Evolutionary conservation across 352 stramenopile genomes (phyloP), one percentile per base, ranked within the genome.

Genomic region (Pythium rhizo-oryzae): DNA sequence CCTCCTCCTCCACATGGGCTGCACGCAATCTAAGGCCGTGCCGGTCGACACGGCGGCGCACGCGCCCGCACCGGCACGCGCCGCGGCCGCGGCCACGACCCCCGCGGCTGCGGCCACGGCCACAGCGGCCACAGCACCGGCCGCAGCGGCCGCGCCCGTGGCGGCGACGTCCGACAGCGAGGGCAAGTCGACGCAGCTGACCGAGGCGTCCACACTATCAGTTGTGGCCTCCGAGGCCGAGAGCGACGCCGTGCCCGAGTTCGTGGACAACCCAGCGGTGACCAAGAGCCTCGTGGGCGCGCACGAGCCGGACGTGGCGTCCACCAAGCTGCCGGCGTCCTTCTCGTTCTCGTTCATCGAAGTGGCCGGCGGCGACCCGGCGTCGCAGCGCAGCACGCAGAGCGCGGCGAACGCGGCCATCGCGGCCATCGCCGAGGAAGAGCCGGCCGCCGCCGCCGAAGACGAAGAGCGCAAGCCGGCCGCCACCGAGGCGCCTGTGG

Each of bases 341-440:
- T 91, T 91, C 60, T 85, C 80, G 12, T 91, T 91, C 69, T 91
- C 82, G 39, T 91, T 89, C 66, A 91, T 91, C 58, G 79, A 91
- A 60, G 75, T 84, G 8, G 58, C 47, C 15, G 84, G 65, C n/a
- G 46, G 65, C 41, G 58, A 71, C 30, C 58, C 57, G 24, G 7
- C 37, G 11, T 64, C 46, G 37, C 44, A 60, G 64, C 33, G 44
- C 47, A 67, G 28, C 49, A 59, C 46, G 19, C 23, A 65, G 21
- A 67, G 51, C 37, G 49, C 58, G 37, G 57, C 33, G 16, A 56
- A 57, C 37, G 50, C 62, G 3, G 62, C 43, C 18, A 66, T 74
- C 28, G 66, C 69, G 1, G 66, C 65, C 21, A 71, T 55, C 46
- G 60, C 52, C 7, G 66, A 75, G 25, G 41, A 47, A 47, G 66